Evolutionary conservation across 305 asterid species (phyloP), one percentile per base, ranked within the genome.

Genomic region (Fraxinus dipetala): DNA sequence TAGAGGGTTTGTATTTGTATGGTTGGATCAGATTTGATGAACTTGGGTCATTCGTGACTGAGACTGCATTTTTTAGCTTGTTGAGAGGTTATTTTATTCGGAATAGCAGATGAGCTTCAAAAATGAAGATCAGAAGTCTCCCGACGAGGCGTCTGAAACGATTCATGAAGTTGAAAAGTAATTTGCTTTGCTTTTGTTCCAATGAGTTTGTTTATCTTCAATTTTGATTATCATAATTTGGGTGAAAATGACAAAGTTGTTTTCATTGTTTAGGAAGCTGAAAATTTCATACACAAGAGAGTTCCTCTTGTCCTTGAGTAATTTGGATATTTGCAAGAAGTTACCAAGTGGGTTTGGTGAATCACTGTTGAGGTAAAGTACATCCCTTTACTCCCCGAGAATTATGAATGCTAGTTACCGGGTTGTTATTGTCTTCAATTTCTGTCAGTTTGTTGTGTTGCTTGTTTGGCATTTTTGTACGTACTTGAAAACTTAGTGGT

Each of bases 241-340:
- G 9, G 69, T 35, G 81, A 48, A 38, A 72, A 40, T 84, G 82
- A 84, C 28, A 4, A 35, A 36, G n/a, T 81, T 84, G 80, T 82
- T 79, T 84, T 84, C 79, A 78, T 87, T 86, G 84, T 84, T 43
- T 87, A 95, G 99, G 98, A 89, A 89, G 82, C 87, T 90, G 40
- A 91, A 77, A 80, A 51, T 92, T 81, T 86, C 87, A 8, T 93
- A 94, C 79, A 80, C 94, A 40, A 89, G 97, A 84, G 93, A 94
- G 85, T 91, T 90, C 83, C 91, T 95, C 48, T 74, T 94, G 88
- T 94, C 98, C 79, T 82, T 93, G 73, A 81, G 93, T 73, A 85
- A 86, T 82, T 86, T 89, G 94, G 96, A 94, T 85, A 79, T 84
- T 84, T 94, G 98, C 92, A 89, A 89, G 92, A 94, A 89, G 91